Conservation (phyloP, 768 basidiomycete species). For the Hericium erinaceus region DNA sequence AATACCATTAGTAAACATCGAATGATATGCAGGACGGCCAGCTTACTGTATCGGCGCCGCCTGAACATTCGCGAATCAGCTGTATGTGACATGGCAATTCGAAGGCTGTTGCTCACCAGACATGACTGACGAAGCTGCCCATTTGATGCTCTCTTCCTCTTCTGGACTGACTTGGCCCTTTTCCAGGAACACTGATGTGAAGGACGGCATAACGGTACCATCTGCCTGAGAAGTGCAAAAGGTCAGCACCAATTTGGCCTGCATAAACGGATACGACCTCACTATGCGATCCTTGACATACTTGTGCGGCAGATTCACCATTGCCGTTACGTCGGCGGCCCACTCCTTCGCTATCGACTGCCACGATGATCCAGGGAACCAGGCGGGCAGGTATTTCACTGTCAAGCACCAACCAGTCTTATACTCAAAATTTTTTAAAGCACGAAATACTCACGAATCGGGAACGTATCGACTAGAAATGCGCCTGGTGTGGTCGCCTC, state of each 20-base stretch:
- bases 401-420: not conserved
- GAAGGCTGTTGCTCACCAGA: not conserved
- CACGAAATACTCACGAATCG: slow-evolving; percentile 1
- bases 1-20: not conserved
- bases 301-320: slow-evolving; percentile 5
- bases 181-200: not conserved
- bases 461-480: slow-evolving; percentile 5
- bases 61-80: not conserved
- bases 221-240: not conserved
- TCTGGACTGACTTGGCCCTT: not conserved
- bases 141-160: not conserved
- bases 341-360: slow-evolving; percentile 9
- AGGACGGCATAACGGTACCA: not conserved
- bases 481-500: not conserved
- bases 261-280: not conserved
- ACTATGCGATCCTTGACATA: slow-evolving; percentile 9
- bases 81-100: not conserved
- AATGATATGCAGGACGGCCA: not conserved
- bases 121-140: not conserved
- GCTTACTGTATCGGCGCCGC: not conserved
- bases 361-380: slow-evolving; percentile 19
- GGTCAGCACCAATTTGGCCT: not conserved
- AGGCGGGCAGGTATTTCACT: slow-evolving; percentile 17
- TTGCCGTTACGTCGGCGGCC: not conserved
- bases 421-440: not conserved